phyloP scores from a whole-genome alignment of 2,329 filamentous ascomycete species.

The Penicillium expansum region DNA sequence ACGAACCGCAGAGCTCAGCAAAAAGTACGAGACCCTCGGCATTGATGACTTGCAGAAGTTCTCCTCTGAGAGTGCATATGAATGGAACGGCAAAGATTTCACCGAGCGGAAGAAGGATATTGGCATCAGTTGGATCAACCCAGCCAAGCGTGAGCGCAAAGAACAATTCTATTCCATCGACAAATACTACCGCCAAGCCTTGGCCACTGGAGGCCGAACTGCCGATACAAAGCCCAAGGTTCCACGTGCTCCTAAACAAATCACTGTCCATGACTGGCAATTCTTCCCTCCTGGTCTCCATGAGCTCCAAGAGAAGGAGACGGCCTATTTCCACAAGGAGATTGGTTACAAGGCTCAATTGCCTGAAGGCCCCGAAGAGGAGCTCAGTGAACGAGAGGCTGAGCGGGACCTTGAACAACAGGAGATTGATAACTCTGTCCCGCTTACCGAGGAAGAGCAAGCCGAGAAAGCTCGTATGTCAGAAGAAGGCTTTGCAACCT shows the following conservation, averaged over 20 bases:
- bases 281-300: conserved; percentile 85
- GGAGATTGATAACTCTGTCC: conserved; percentile 87
- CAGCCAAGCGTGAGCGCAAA: conserved; percentile 95
- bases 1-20: conserved; percentile 83
- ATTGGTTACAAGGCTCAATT: conserved; percentile 92
- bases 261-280: conserved; percentile 91
- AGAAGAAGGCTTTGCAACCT: conserved; percentile 81
- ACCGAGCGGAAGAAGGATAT: conserved; percentile 89
- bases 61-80: conserved; percentile 93
- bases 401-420: conserved; percentile 84
- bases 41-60: conserved; percentile 98
- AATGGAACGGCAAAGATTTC: conserved; percentile 98
- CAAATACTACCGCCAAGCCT: conserved; percentile 92
- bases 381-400: conserved; percentile 77
- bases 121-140: conserved; percentile 94
- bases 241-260: conserved; percentile 90
- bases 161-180: conserved; percentile 98
- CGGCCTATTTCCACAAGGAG: conserved; percentile 91
- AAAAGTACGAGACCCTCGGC: conserved; percentile 93
- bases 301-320: conserved; percentile 93
- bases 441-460: conserved; percentile 84
- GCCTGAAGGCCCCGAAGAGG: conserved; percentile 84
- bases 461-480: conserved; percentile 81
- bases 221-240: conserved; percentile 90
- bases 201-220: conserved; percentile 74